Base-by-base conservation (phyloP, 2,329 filamentous ascomycete genomes). In the Hymenoscyphus scutula region DNA sequence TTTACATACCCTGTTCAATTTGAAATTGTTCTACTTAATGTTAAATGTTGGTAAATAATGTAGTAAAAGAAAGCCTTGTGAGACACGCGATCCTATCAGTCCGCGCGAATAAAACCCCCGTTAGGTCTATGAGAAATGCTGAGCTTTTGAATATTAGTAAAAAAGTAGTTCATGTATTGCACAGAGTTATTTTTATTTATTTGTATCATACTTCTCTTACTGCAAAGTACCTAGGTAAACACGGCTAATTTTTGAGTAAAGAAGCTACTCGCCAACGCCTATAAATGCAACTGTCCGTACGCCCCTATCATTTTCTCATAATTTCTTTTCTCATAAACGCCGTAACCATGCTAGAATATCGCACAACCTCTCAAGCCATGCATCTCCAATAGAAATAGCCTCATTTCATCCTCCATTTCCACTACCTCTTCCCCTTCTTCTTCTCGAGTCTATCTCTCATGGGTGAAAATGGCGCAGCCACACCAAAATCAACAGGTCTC, bases 401-500 rank as follows among this genome's bases (percentile, higher is more conserved):
- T 19, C 41, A 19, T 19, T 8, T 10, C 41, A 5, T 48, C 19
- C n/a, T 15, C 5, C 6, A 8, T 19, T 10, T 5, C 1, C 41
- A 69, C 61, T 64, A 60, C 58, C 69, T 71, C 29, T 66, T 67
- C 41, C 61, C 63, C 59, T 70, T 70, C 53, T 66, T 62, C 62
- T 67, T 71, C 27, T 77, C 73, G 19, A 84, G 67, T 63, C 76
- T 80, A 65, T 87, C 85, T 65, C 77, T 79, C 5, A 79, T 75
- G 0, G 84, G 85, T 7, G 77, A 77, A 69, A 84, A 87, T 2
- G 85, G 84, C 11, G 83, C 80, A 1, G 83, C 81, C n/a, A 87
- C 74, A 5, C 84, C 84, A 1, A 77, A 68, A 62, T 83, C 78
- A 61, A 72, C 74, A 65, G 80, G 78, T 64, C 80, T 79, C 63